These are phyloP conservation scores for Murraya paniculata DNA, from an alignment of 345 rosid species.

Conservation along the genomic window DNA sequence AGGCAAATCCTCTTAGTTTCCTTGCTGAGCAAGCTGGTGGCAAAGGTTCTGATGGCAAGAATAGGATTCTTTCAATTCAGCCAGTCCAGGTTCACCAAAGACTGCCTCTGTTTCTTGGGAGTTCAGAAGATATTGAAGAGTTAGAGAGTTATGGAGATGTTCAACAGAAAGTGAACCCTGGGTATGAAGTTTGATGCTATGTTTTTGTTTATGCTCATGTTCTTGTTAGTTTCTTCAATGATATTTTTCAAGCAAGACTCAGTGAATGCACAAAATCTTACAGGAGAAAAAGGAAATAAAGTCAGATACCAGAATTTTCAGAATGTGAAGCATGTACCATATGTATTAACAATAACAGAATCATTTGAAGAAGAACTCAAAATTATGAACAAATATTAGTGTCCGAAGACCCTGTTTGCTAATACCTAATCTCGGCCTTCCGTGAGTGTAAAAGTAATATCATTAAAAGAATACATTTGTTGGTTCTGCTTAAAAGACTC, in stretches of 20 bases:
- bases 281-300: too few relatives aligned
- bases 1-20: slow-evolving; percentile 89
- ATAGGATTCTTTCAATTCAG: slow-evolving; percentile 73
- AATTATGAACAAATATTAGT: too few relatives aligned
- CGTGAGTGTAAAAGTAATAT: slow-evolving; percentile 14
- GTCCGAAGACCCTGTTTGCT: neutral
- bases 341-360: too few relatives aligned
- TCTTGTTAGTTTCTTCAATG: neutral
- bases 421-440: slow-evolving; percentile 3
- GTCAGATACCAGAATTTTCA: too few relatives aligned
- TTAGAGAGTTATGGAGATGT: slow-evolving; percentile 77
- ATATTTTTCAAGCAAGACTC: too few relatives aligned
- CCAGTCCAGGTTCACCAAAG: slow-evolving; percentile 89
- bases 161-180: slow-evolving; percentile 92
- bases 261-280: too few relatives aligned
- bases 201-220: neutral
- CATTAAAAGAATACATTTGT: slow-evolving; percentile 8
- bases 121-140: slow-evolving; percentile 74
- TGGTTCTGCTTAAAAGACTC: neutral
- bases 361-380: too few relatives aligned
- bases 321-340: too few relatives aligned
- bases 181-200: slow-evolving; percentile 75
- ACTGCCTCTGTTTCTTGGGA: slow-evolving; percentile 83
- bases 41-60: slow-evolving; percentile 76
- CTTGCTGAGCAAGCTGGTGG: slow-evolving; percentile 92